These are phyloP conservation scores for Poronia punctata DNA, from an alignment of 495 filamentous ascomycete species.

Conservation along the genomic window DNA sequence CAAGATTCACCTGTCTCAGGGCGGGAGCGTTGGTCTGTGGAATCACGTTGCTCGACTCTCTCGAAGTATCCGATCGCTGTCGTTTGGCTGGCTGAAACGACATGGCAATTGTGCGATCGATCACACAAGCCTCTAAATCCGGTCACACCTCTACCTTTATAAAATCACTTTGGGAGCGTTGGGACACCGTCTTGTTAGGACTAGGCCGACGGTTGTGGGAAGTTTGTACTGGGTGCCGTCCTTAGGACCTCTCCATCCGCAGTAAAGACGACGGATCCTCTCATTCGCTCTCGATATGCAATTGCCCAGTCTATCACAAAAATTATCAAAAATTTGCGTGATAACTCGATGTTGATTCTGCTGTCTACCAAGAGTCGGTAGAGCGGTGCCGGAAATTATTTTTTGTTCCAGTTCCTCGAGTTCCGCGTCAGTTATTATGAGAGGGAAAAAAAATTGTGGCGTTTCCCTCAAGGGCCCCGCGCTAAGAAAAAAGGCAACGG, in stretches of 20 bases:
- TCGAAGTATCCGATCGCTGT: slow-evolving; percentile 31
- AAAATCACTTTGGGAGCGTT: too few relatives aligned
- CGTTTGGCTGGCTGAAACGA: slow-evolving; percentile 28
- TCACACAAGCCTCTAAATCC: slow-evolving; percentile 5
- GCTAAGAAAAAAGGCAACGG: slow-evolving; percentile 12
- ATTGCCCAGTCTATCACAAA: too few relatives aligned
- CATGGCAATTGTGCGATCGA: slow-evolving; percentile 22
- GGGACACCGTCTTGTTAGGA: too few relatives aligned
- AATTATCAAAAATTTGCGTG: too few relatives aligned
- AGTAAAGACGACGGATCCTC: slow-evolving; percentile 1
- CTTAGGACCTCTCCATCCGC: slow-evolving; percentile 2
- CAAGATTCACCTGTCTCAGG: slow-evolving; percentile 15
- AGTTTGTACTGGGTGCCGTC: neutral
- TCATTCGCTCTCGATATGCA: neutral
- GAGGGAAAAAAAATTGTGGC: slow-evolving; percentile 11
- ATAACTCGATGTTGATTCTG: neutral
- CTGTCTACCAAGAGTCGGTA: neutral
- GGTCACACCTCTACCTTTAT: slow-evolving; percentile 2
- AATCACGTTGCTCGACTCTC: slow-evolving; percentile 23
- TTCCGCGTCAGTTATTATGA: slow-evolving; percentile 10
- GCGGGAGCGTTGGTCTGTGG: slow-evolving; percentile 20
- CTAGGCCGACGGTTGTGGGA: neutral
- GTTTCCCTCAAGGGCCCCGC: slow-evolving; percentile 12
- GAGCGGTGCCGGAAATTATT: slow-evolving; percentile 5
- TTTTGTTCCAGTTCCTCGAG: slow-evolving; percentile 7